These are phyloP conservation scores for Chlorencoelia australis DNA, from an alignment of 2,329 filamentous ascomycete species.

Conservation along the genomic window DNA sequence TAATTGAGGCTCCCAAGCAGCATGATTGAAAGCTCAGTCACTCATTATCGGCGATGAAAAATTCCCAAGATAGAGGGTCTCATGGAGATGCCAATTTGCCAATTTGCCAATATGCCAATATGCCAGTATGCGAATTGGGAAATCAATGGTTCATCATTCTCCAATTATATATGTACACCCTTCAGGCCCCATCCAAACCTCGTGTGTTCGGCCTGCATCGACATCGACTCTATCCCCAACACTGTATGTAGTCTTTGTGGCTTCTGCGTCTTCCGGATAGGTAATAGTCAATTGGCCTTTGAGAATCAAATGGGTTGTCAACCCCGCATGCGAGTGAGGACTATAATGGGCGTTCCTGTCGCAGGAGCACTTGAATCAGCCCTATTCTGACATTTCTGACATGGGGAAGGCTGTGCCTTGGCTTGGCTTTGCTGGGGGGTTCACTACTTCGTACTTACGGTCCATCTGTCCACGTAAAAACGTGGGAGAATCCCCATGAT, in stretches of 20 bases:
- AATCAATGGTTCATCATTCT: no score
- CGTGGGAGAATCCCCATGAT: constrained; percentile 58
- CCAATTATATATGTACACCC: constrained; percentile 62
- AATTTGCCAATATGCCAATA: no score
- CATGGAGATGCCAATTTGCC: no score
- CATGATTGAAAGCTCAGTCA: no score
- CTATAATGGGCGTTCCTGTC: constrained; percentile 55
- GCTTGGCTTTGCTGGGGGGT: not conserved
- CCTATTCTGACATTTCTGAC: not conserved
- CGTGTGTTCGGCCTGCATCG: constrained; percentile 51
- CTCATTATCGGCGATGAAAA: no score
- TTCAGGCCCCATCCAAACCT: constrained; percentile 57
- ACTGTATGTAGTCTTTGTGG: constrained; percentile 47
- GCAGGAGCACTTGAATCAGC: constrained; percentile 6
- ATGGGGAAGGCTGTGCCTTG: not conserved
- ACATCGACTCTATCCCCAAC: constrained; percentile 57
- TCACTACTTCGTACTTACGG: constrained; percentile 41
- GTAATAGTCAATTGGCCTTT: constrained; percentile 54
- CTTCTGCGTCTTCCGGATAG: constrained; percentile 48
- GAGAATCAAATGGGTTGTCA: constrained; percentile 62
- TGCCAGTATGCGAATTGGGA: no score
- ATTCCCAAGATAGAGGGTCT: no score
- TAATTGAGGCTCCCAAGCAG: no score
- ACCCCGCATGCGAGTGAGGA: constrained; percentile 52
- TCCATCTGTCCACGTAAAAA: constrained; percentile 63